Percentiles rank a stretch among this genome's conserved stretches.
Evolutionary conservation across 176 grass and related monocot species (phyloP).

Genomic region (Zea luxurians): DNA sequence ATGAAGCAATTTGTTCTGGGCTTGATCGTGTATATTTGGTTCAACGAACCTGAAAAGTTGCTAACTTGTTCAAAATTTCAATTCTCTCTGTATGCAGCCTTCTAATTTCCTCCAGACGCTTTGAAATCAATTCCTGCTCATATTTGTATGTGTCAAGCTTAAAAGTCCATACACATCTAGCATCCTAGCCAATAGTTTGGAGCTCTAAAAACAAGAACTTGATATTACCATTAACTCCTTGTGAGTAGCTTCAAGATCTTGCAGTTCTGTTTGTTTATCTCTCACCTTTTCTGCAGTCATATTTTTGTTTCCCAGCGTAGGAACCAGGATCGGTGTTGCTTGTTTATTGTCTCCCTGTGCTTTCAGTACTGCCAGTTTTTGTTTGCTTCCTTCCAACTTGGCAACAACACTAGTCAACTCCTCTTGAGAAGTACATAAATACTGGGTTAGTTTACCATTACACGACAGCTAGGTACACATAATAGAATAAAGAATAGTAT

Average conservation of each 20-base stretch:
- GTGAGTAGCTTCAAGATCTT: conserved; percentile 68
- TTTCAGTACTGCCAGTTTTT: conserved; percentile 64
- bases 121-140: conserved; percentile 65
- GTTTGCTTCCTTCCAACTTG: conserved; percentile 77
- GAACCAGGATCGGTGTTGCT: conserved; percentile 57
- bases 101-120: conserved; percentile 66
- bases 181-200: neutral
- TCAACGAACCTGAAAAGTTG: conserved; percentile 72
- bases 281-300: conserved; percentile 48
- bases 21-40: neutral
- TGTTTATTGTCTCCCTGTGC: conserved; percentile 60
- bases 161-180: conserved; percentile 8
- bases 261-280: conserved; percentile 76
- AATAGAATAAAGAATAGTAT: too few relatives aligned
- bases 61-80: conserved; percentile 79
- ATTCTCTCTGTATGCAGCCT: conserved; percentile 89
- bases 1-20: neutral
- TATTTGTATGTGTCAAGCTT: conserved; percentile 17
- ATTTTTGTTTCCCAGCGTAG: conserved; percentile 62
- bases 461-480: neutral
- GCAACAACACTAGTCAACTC: conserved; percentile 60
- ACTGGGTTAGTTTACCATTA: conserved; percentile 22
- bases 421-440: conserved; percentile 61
- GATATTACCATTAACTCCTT: conserved; percentile 77
- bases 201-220: conserved; percentile 24